Evolutionary conservation across 2,329 filamentous ascomycete genomes (phyloP), one percentile per base, ranked within the genome.

Genomic region (Ceratocystis variospora): DNA sequence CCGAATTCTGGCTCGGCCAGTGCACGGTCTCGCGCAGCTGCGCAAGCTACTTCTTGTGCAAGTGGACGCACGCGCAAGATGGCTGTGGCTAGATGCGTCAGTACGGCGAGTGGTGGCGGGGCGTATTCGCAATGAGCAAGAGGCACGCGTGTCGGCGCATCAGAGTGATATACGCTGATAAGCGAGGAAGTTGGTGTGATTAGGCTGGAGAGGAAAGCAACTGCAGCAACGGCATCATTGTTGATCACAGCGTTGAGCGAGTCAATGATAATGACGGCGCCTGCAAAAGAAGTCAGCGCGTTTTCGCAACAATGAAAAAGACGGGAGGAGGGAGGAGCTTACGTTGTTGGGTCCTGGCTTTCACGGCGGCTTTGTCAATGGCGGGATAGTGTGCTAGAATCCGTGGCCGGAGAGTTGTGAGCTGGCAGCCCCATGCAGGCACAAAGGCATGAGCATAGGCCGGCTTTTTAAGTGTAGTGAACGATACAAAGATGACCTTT

Each of bases 11-110:
- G 93, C 68, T 87, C 87, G 3, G 83, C 83, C 5, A 89, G 78
- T 71, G 88, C 91, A 67, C 88, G 83, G 74, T 94, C 86, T 8
- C 82, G 81, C 2, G 93, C 91, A n/a, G 81, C 82, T 73, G 90
- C 90, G 46, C 83, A 81, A 37, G 86, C 85, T 4, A 94, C 80
- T 55, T 89, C 83, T 70, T 96, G 90, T 6, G 84, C 78, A 48
- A 96, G 81, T 15, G 85, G 88, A 48, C 87, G 85, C 0, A 89
- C 79, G 3, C 83, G 85, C 68, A 97, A 80, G 64, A 97, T 83
- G 2, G 90, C 87, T 2, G 94, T 99, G n/a, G 92, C 89, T 67
- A 96, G 85, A 75, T 95, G 95, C 59, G 81, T 83, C 25, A 97
- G 79, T 0, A 91, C 78, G 1, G 85, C 85, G 12, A 95, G 79